These are phyloP conservation scores for Talaromyces sp. DNA, from an alignment of 2,329 filamentous ascomycete genomes.

Conservation along the genomic window DNA sequence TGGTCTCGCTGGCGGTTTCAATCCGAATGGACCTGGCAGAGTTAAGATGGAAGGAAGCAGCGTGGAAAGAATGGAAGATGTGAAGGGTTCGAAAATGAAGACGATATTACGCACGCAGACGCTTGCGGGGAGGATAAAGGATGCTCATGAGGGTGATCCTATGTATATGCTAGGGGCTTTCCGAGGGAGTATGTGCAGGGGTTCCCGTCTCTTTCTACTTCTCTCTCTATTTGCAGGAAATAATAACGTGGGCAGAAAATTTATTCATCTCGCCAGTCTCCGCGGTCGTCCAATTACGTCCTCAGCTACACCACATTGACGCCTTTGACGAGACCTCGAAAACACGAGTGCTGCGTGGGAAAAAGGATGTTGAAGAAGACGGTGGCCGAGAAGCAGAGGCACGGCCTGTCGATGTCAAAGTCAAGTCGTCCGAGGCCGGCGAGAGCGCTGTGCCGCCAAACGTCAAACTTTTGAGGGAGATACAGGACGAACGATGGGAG, in stretches of 20 bases:
- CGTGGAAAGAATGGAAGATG: conserved; percentile 24
- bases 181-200: conserved; percentile 58
- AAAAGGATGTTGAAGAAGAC: conserved; percentile 41
- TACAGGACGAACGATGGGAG: conserved; percentile 79
- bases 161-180: conserved; percentile 91
- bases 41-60: conserved; percentile 15
- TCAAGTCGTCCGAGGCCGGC: conserved; percentile 68
- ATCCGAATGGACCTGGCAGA: conserved; percentile 36
- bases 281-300: conserved; percentile 79
- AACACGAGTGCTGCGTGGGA: conserved; percentile 23
- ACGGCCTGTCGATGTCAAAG: conserved; percentile 77
- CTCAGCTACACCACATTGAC: conserved; percentile 89
- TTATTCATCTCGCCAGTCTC: conserved; percentile 66
- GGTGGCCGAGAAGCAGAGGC: conserved; percentile 47
- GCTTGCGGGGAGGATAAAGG: conserved; percentile 72
- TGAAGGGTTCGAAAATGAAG: conserved; percentile 31
- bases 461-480: conserved; percentile 67
- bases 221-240: background rate
- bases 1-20: conserved; percentile 68
- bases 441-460: conserved; percentile 63
- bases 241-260: background rate
- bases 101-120: conserved; percentile 70
- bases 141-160: conserved; percentile 62
- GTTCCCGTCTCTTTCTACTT: background rate
- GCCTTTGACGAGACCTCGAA: conserved; percentile 63